Percentiles rank a stretch among this genome's conserved stretches.
Evolutionary conservation across 257 asterid genomes (phyloP).

Genomic region (Cinchona pubescens): DNA sequence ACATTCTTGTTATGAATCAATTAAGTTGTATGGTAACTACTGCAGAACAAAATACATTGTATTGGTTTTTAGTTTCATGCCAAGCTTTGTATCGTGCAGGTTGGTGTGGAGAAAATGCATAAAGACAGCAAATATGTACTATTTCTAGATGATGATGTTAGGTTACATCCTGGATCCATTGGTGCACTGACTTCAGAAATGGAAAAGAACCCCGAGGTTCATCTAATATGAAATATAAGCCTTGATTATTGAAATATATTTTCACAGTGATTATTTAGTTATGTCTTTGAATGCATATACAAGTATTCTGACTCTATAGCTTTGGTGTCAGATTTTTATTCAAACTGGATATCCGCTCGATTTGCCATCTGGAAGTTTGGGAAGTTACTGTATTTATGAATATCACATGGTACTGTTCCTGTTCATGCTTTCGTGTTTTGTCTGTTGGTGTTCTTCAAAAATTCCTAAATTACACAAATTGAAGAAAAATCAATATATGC

Average conservation of each 20-base stretch:
- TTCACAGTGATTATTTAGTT: background rate
- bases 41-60: background rate
- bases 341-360: conserved; percentile 99
- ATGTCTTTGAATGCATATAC: background rate
- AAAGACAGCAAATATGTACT: conserved; percentile 86
- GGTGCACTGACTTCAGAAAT: conserved; percentile 94
- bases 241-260: background rate
- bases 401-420: conserved; percentile 87
- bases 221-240: conserved; percentile 12
- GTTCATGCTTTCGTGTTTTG: background rate
- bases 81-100: conserved; percentile 40
- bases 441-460: too few relatives aligned
- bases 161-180: conserved; percentile 97
- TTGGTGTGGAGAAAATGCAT: conserved; percentile 92
- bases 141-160: conserved; percentile 95
- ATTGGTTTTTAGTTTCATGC: background rate
- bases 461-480: background rate
- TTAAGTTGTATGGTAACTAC: background rate
- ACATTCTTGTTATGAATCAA: too few relatives aligned
- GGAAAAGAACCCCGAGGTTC: conserved; percentile 92
- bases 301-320: conserved; percentile 15
- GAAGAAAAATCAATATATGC: background rate
- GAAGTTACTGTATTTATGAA: conserved; percentile 98
- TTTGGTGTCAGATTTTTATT: conserved; percentile 75
- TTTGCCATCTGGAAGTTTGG: conserved; percentile 97